Evolutionary conservation across 352 stramenopile species (phyloP).

Genomic region (Thalassiosira mediterranea): DNA sequence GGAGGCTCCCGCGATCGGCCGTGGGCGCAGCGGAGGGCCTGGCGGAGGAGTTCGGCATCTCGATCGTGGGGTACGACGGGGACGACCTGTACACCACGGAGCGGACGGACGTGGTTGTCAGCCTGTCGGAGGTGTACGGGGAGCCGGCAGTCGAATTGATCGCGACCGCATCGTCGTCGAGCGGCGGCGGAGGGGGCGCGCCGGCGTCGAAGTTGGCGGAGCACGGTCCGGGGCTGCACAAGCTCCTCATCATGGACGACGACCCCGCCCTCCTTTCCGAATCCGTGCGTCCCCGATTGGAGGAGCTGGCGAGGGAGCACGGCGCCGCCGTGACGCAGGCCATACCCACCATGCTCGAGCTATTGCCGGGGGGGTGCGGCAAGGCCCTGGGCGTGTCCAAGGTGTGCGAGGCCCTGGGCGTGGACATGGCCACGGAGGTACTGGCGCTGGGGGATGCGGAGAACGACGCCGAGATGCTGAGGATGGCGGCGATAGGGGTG

Average conservation of each 20-base stretch:
- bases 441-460: constrained; percentile 83
- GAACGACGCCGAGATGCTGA: constrained; percentile 83
- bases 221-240: constrained; percentile 61
- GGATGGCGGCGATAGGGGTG: constrained; percentile 72
- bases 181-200: background rate
- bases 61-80: constrained; percentile 79
- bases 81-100: constrained; percentile 75
- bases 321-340: constrained; percentile 71
- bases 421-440: constrained; percentile 66
- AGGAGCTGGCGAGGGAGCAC: constrained; percentile 57
- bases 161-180: no score
- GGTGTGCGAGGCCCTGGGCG: constrained; percentile 68
- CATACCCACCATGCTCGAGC: constrained; percentile 83
- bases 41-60: constrained; percentile 49
- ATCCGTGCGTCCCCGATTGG: constrained; percentile 58
- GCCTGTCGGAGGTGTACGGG: constrained; percentile 69
- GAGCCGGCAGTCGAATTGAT: constrained; percentile 63
- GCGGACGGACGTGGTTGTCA: constrained; percentile 45
- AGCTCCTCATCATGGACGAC: constrained; percentile 71
- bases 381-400: constrained; percentile 80
- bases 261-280: constrained; percentile 57
- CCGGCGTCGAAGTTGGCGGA: constrained; percentile 22
- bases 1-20: constrained; percentile 56
- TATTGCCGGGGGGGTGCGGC: constrained; percentile 70
- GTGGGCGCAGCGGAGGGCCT: constrained; percentile 62